phyloP scores from a whole-genome alignment of 2,329 filamentous ascomycete genomes.

The Chaetomium sp. region DNA sequence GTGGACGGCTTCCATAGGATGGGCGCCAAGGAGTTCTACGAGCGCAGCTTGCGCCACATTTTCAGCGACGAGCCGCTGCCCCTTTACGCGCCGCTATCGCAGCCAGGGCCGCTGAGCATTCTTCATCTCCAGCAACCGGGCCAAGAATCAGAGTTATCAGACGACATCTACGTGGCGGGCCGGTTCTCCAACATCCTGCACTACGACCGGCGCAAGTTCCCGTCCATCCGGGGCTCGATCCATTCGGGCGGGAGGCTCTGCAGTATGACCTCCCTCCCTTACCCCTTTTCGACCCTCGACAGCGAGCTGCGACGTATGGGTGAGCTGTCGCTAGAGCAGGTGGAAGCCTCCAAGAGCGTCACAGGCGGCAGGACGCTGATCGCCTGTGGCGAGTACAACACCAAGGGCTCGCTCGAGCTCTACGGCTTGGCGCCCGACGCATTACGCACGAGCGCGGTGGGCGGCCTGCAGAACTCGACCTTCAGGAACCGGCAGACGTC shows the following conservation, averaged over 20 bases:
- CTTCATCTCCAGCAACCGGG: constrained; percentile 69
- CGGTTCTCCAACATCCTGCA: constrained; percentile 86
- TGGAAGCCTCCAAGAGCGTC: constrained; percentile 55
- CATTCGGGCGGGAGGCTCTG: constrained; percentile 82
- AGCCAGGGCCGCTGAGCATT: constrained; percentile 81
- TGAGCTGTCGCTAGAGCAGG: constrained; percentile 57
- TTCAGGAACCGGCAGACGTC: constrained; percentile 84
- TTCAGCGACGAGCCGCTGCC: constrained; percentile 57
- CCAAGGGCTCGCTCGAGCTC: constrained; percentile 86
- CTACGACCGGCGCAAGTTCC: constrained; percentile 87
- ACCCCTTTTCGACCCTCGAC: constrained; percentile 65
- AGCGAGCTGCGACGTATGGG: constrained; percentile 59
- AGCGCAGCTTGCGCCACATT: constrained; percentile 41
- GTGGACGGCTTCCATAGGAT: constrained; percentile 41
- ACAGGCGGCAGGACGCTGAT: constrained; percentile 67
- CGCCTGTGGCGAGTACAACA: constrained; percentile 87
- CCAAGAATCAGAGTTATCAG: constrained; percentile 58
- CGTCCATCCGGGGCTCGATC: constrained; percentile 73
- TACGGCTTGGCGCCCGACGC: constrained; percentile 61
- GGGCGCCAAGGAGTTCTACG: constrained; percentile 39
- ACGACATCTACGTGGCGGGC: constrained; percentile 85
- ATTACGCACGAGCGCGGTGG: constrained; percentile 33
- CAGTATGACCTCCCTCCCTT: constrained; percentile 69
- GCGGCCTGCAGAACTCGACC: constrained; percentile 49
- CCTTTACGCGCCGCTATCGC: constrained; percentile 71